Evolutionary conservation across 2,329 filamentous ascomycete genomes (phyloP).

Genomic region (Trichoderma brevicompactum): DNA sequence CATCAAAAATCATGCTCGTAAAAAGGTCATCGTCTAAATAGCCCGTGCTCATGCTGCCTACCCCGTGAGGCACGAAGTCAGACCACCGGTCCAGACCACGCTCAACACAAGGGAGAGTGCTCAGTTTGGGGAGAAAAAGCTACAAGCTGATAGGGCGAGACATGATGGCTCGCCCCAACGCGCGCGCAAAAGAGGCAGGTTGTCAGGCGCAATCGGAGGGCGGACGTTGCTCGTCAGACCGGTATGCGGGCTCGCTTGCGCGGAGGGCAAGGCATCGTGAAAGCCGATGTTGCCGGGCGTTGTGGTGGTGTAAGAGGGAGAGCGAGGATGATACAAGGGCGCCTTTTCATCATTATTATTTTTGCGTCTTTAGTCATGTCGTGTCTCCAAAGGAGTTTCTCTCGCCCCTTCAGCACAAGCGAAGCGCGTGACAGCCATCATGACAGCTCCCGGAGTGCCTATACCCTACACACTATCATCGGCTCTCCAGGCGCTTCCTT

Average conservation of each 20-base stretch:
- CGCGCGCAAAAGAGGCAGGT: conserved; percentile 5
- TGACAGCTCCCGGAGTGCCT: background rate
- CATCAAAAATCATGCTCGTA: conserved; percentile 16
- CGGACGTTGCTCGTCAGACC: background rate
- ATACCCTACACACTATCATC: conserved; percentile 25
- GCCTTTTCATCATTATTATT: background rate
- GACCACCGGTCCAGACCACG: background rate
- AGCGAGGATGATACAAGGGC: background rate
- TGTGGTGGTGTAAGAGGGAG: background rate
- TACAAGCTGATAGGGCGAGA: conserved; percentile 4
- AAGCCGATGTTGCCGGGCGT: conserved; percentile 25
- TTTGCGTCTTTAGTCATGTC: background rate
- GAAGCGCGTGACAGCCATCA: background rate
- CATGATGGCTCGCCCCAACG: conserved; percentile 5
- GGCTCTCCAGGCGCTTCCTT: conserved; percentile 53
- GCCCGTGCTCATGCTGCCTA: too few species aligned
- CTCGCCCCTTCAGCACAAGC: too few species aligned
- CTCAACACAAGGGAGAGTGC: conserved; percentile 7
- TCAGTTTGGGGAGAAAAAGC: background rate
- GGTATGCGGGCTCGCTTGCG: conserved; percentile 20
- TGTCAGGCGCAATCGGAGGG: conserved; percentile 3
- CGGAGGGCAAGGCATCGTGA: conserved; percentile 29
- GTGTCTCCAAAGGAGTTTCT: background rate
- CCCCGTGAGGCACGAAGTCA: background rate
- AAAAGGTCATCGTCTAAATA: background rate